Evolutionary conservation across 176 grass and related monocot species (phyloP), one percentile per base, ranked within the genome.

Genomic region (Tillandsia fasciculata): DNA sequence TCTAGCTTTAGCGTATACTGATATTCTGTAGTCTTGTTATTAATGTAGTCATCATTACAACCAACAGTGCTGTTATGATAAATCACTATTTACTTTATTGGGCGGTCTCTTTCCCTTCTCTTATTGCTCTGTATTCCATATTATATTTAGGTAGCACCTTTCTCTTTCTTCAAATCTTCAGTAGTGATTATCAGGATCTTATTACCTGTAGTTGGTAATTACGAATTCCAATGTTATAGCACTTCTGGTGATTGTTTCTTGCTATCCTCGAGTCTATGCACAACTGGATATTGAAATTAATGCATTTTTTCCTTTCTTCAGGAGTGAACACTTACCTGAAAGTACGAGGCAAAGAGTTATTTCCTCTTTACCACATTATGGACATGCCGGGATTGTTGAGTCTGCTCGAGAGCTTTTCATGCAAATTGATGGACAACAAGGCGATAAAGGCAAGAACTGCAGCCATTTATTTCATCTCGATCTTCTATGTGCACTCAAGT

Each of bases 321-420:
- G 84, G 81, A 70, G 72, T 51, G 86, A 90, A 77, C 68, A 85
- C 51, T 72, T 90, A 80, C 77, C 81, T 15, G 84, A 74, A 72
- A 84, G 71, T 81, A 82, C 65, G 22, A 90, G 89, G 73, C 79
- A 85, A 63, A 88, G 29, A 58, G 81, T 99, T 81, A 74, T 86
- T 67, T 87, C 86, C 69, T 87, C 94, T 65, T 99, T 86, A 67
- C 89, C 94, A 48, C 94, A 99, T 82, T 93, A 93, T 87, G 94
- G 89, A 20, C 94, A 99, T 51, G 87, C 86, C 64, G 94, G 94
- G 74, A 99, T 99, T 75, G 78, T 99, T 49, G 87, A 90, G 84
- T 76, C 89, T 57, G 89, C 94, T 49, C 81, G 89, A 23, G 94
- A 99, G 72, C 90, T 99, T 74, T 99, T 90, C 65, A 86, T 86